phyloP scores from a whole-genome alignment of 148 eudicot genomes.

The Rheum nobile region DNA sequence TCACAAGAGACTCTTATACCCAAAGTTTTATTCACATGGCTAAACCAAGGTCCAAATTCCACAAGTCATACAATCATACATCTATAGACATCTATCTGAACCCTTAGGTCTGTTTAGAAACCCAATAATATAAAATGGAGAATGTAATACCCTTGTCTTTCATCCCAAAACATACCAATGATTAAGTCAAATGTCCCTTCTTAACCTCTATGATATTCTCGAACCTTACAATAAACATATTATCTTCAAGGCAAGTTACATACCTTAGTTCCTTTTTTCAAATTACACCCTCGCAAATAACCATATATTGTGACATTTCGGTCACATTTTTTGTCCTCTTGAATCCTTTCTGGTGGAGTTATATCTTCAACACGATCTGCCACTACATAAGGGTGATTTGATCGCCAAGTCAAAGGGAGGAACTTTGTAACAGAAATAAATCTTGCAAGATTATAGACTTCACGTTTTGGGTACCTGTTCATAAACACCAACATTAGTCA shows the following conservation, averaged over 20 bases:
- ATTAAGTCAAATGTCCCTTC: neutral
- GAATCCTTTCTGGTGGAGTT: conserved; percentile 71
- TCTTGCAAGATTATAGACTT: conserved; percentile 84
- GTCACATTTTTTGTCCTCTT: conserved; percentile 60
- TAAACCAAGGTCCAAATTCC: neutral
- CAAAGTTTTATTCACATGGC: neutral
- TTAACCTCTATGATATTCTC: neutral
- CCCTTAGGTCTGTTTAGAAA: neutral
- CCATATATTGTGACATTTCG: conserved; percentile 83
- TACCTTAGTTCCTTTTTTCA: conserved; percentile 93
- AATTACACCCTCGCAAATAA: conserved; percentile 87
- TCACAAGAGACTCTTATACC: neutral
- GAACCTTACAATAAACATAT: neutral
- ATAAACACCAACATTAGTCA: neutral
- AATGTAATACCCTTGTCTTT: neutral
- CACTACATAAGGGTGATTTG: conserved; percentile 71
- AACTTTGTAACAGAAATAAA: conserved; percentile 93
- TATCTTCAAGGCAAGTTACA: conserved; percentile 4
- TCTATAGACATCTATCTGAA: neutral
- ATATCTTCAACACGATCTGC: conserved; percentile 97
- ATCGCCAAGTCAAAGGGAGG: conserved; percentile 72
- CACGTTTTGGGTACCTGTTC: conserved; percentile 75
- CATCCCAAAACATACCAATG: neutral
- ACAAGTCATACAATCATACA: neutral
- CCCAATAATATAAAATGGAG: neutral